Conservation (phyloP, 2,329 filamentous ascomycete genomes). For the Sordariomycetes sp. region DNA sequence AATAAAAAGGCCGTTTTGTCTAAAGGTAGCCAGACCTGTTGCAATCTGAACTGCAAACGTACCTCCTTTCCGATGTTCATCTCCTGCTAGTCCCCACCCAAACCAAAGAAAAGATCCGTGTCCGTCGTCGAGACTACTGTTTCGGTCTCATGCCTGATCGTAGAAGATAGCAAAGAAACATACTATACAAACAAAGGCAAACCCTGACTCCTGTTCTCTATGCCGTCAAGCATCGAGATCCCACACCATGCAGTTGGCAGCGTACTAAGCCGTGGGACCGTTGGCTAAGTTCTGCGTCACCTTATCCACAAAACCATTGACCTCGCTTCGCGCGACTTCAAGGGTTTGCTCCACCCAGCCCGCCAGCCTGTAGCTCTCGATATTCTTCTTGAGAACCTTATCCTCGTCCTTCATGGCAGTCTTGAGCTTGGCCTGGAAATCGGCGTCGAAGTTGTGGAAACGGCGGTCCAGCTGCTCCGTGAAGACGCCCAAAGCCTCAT, state of each 20-base stretch:
- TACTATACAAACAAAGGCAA: too few relatives aligned
- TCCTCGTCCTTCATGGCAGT: conserved; percentile 69
- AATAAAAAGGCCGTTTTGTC: neutral
- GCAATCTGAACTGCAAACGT: neutral
- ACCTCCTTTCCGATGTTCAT: neutral
- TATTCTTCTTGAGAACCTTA: conserved; percentile 49
- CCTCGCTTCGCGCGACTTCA: conserved; percentile 24
- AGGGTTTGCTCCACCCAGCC: conserved; percentile 49
- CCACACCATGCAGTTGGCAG: too few relatives aligned
- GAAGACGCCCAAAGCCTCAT: conserved; percentile 49
- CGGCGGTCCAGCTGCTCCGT: conserved; percentile 52
- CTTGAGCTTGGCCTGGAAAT: conserved; percentile 56
- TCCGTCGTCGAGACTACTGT: neutral
- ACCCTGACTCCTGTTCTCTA: too few relatives aligned
- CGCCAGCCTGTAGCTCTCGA: conserved; percentile 60
- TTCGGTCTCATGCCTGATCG: neutral
- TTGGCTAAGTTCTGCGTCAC: too few relatives aligned
- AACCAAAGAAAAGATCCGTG: too few relatives aligned
- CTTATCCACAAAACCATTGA: conserved; percentile 17
- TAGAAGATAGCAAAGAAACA: neutral
- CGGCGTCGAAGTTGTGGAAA: conserved; percentile 50
- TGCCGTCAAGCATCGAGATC: too few relatives aligned
- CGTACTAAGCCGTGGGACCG: too few relatives aligned
- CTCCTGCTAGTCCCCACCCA: neutral
- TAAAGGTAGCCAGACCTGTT: conserved; percentile 1